A percentile compares a stretch with the other conserved stretches of the same genome.
These are phyloP conservation scores for Hordeum pubiflorum DNA, from an alignment of 202 grass and related monocot genomes.

Conservation along the genomic window DNA sequence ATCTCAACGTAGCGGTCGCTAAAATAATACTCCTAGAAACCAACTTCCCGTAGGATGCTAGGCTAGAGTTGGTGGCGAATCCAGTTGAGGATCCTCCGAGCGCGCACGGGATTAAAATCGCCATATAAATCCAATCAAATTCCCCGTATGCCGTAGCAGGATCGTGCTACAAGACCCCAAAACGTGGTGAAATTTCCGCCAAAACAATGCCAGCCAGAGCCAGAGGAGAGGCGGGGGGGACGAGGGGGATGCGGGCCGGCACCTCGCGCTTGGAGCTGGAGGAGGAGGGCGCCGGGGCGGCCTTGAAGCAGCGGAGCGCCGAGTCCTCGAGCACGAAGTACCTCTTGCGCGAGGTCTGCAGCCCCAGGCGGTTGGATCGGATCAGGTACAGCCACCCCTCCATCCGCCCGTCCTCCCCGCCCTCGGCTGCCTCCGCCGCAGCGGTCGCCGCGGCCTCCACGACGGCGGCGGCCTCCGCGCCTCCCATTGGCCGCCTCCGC, in stretches of 20 bases:
- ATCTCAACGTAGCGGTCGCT: conserved; percentile 13
- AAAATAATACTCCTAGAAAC: neutral
- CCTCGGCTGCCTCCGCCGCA: neutral
- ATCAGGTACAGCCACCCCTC: conserved; percentile 93
- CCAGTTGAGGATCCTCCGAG: neutral
- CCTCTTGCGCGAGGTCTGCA: conserved; percentile 86
- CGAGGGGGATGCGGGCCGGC: neutral
- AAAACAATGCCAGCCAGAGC: neutral
- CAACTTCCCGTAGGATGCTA: neutral
- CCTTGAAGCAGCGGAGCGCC: conserved; percentile 71
- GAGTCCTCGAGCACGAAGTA: conserved; percentile 92
- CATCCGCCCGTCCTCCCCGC: conserved; percentile 36
- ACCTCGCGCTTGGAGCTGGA: conserved; percentile 59
- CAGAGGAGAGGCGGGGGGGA: neutral
- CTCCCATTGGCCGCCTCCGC: conserved; percentile 1
- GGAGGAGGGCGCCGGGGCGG: conserved; percentile 29
- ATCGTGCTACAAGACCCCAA: neutral
- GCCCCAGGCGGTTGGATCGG: conserved; percentile 73
- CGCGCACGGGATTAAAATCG: neutral
- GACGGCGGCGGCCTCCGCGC: neutral
- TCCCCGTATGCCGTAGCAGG: neutral
- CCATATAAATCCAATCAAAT: neutral
- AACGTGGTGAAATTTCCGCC: neutral
- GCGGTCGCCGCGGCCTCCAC: neutral
- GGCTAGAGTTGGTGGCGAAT: neutral